Evolutionary conservation across 495 filamentous ascomycete genomes (phyloP).

Genomic region (Clavariopsis aquatica): DNA sequence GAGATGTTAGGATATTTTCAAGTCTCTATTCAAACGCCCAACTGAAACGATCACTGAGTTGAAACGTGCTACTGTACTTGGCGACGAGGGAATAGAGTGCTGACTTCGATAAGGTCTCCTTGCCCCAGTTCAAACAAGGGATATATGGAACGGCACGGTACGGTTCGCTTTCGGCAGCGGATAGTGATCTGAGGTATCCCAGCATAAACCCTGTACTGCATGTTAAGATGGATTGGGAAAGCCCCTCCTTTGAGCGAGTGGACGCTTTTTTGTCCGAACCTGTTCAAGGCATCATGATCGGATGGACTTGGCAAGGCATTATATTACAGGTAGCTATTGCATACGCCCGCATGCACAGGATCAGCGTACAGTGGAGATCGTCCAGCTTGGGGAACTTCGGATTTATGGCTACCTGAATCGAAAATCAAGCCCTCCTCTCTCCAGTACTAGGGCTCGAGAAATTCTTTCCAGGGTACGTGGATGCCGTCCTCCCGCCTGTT

Average conservation of each 20-base stretch:
- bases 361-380: background rate
- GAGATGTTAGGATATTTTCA: background rate
- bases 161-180: slow-evolving; percentile 18
- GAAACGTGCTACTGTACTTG: slow-evolving; percentile 8
- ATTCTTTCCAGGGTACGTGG: no score
- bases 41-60: background rate
- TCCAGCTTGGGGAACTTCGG: background rate
- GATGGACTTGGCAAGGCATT: background rate
- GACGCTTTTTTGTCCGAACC: background rate
- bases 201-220: slow-evolving; percentile 12
- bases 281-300: background rate
- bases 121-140: slow-evolving; percentile 21
- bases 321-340: background rate
- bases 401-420: background rate
- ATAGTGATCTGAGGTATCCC: slow-evolving; percentile 8
- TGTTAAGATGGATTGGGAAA: slow-evolving; percentile 2
- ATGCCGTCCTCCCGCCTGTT: background rate
- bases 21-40: background rate
- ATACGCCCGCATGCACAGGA: background rate
- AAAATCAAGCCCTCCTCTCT: background rate
- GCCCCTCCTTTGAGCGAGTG: background rate
- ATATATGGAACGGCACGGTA: slow-evolving; percentile 21
- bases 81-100: slow-evolving; percentile 18
- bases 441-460: background rate
- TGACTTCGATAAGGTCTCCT: slow-evolving; percentile 13